These are phyloP conservation scores for Geotrichum bryndzae DNA, from an alignment of 1,139 yeast species.

Conservation along the genomic window DNA sequence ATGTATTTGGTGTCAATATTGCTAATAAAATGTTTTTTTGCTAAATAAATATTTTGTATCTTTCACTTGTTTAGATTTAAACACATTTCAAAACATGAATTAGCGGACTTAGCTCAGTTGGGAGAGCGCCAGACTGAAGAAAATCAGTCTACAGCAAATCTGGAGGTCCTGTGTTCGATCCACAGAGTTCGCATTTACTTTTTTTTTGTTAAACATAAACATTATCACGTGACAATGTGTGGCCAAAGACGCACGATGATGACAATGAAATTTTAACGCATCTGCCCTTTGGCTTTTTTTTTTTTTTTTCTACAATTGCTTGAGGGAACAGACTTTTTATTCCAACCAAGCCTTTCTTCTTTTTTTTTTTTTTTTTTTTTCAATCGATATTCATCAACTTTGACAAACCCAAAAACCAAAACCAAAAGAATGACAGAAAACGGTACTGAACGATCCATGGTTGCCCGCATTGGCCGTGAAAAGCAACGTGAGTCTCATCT, in stretches of 20 bases:
- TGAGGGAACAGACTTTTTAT: not conserved
- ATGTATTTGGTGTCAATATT: too few relatives aligned
- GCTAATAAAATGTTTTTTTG: too few relatives aligned
- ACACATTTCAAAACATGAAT: too few relatives aligned
- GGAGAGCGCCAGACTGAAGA: slow-evolving; percentile 32
- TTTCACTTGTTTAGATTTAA: too few relatives aligned
- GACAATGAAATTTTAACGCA: not conserved
- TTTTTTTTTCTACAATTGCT: not conserved
- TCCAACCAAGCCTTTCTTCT: not conserved
- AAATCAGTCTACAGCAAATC: slow-evolving; percentile 11
- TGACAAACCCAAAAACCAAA: too few relatives aligned
- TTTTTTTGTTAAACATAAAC: not conserved
- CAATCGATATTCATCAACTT: too few relatives aligned
- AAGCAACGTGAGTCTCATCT: slow-evolving; percentile 35
- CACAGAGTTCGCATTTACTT: slow-evolving; percentile 67
- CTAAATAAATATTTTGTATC: too few relatives aligned
- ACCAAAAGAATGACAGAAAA: not conserved
- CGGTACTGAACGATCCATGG: slow-evolving; percentile 24
- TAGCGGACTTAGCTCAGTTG: too few relatives aligned
- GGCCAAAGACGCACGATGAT: not conserved
- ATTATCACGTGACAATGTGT: not conserved
- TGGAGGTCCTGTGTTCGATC: slow-evolving; percentile 92
- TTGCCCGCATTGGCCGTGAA: slow-evolving; percentile 43
- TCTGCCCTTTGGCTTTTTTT: not conserved
- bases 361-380: too few relatives aligned